Conservation (phyloP, 1,284 basidiomycete species). For the Apiotrichum sp. region DNA sequence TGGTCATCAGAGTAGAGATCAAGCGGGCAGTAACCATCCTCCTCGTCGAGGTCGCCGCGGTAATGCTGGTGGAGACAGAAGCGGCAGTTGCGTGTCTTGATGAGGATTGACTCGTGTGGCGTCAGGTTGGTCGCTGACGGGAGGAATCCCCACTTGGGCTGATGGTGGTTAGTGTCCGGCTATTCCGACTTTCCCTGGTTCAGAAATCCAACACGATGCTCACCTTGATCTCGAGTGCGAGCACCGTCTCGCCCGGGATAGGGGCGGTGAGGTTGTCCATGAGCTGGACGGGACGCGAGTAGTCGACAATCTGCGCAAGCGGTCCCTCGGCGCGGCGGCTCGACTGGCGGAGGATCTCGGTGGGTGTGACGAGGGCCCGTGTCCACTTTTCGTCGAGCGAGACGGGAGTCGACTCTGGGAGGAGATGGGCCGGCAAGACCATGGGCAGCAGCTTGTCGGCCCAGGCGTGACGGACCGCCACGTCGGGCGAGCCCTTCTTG, state of each 20-base stretch:
- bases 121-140: constrained; percentile 56
- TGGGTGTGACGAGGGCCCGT: constrained; percentile 50
- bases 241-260: constrained; percentile 20
- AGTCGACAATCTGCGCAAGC: constrained; percentile 47
- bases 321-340: constrained; percentile 54
- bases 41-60: constrained; percentile 17
- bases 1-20: constrained; percentile 72
- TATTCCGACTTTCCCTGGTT: too few relatives aligned
- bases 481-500: constrained; percentile 1
- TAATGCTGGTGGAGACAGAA: constrained; percentile 80
- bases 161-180: neutral
- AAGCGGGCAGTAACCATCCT: constrained; percentile 66
- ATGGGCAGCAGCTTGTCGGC: constrained; percentile 26
- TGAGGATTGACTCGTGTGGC: constrained; percentile 53
- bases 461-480: constrained; percentile 21
- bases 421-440: constrained; percentile 56
- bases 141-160: constrained; percentile 91
- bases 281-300: constrained; percentile 58
- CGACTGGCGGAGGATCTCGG: constrained; percentile 54
- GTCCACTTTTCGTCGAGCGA: constrained; percentile 61
- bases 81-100: constrained; percentile 69
- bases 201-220: neutral
- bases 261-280: constrained; percentile 59
- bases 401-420: constrained; percentile 57
- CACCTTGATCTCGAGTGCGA: constrained; percentile 77